phyloP scores from a whole-genome alignment of 352 stramenopile species.

The Pythium vanterpoolii region DNA sequence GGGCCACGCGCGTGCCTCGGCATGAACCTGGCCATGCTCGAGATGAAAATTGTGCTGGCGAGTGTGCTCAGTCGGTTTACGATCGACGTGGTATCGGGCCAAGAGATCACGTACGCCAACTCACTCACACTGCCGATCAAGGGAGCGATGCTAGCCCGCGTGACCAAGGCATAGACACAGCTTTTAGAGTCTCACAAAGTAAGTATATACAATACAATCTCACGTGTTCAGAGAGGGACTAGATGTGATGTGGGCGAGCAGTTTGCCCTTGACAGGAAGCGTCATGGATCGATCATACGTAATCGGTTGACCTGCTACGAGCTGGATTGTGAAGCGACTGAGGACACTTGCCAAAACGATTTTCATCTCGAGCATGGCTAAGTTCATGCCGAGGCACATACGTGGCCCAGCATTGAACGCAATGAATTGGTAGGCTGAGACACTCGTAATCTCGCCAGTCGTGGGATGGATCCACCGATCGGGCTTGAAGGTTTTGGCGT shows the following conservation, averaged over 20 bases:
- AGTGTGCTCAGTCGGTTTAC: conserved; percentile 58
- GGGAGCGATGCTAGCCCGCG: conserved; percentile 16
- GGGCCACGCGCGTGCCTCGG: conserved; percentile 51
- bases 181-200: background rate
- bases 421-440: conserved; percentile 64
- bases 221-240: background rate
- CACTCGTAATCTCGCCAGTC: conserved; percentile 12
- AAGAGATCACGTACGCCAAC: conserved; percentile 38
- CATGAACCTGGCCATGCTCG: conserved; percentile 62
- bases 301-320: conserved; percentile 26
- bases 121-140: conserved; percentile 55
- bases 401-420: conserved; percentile 56
- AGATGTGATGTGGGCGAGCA: background rate
- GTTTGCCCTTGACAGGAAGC: conserved; percentile 39
- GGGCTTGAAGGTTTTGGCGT: conserved; percentile 31
- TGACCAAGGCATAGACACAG: background rate
- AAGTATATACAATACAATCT: background rate
- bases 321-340: conserved; percentile 48
- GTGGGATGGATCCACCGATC: conserved; percentile 29
- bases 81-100: conserved; percentile 29
- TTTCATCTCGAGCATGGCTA: conserved; percentile 83
- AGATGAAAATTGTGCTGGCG: conserved; percentile 71
- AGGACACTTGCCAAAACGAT: conserved; percentile 54
- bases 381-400: conserved; percentile 45
- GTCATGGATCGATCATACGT: conserved; percentile 46